Percentiles rank a stretch among this genome's conserved stretches.
Evolutionary conservation across 2,329 filamentous ascomycete genomes (phyloP).

Genomic region (Madurella fahalii): DNA sequence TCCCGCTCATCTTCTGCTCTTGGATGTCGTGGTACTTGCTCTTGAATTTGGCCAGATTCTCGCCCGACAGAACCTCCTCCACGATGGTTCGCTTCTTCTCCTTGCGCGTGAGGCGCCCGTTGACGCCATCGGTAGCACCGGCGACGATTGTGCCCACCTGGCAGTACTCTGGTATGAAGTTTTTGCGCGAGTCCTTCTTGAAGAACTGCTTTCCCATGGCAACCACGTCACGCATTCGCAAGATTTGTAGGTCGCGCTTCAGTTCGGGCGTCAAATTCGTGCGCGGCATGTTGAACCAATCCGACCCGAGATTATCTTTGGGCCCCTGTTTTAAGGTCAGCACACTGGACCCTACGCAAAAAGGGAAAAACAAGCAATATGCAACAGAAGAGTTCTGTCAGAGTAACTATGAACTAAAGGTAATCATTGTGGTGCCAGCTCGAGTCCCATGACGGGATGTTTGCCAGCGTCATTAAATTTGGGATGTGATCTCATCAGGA

Average conservation of each 20-base stretch:
- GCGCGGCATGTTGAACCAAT: slow-evolving; percentile 85
- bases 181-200: slow-evolving; percentile 76
- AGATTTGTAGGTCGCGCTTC: slow-evolving; percentile 82
- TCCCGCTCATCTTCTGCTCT: slow-evolving; percentile 75
- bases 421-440: slow-evolving; percentile 60
- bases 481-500: slow-evolving; percentile 74
- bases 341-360: slow-evolving; percentile 9
- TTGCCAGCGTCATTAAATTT: slow-evolving; percentile 69
- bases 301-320: slow-evolving; percentile 62
- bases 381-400: slow-evolving; percentile 41
- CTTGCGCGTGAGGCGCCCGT: slow-evolving; percentile 74
- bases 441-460: slow-evolving; percentile 76
- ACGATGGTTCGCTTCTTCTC: slow-evolving; percentile 83
- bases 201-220: slow-evolving; percentile 81
- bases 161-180: slow-evolving; percentile 72
- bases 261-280: slow-evolving; percentile 80
- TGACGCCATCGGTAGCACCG: slow-evolving; percentile 84
- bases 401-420: slow-evolving; percentile 67
- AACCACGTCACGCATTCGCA: slow-evolving; percentile 83
- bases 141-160: slow-evolving; percentile 86
- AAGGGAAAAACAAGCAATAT: slow-evolving; percentile 34
- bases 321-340: slow-evolving; percentile 30
- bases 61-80: slow-evolving; percentile 75
- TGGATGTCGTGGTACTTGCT: slow-evolving; percentile 86
- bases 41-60: slow-evolving; percentile 68